Evolutionary conservation across 108 stramenopile species (phyloP).

Genomic region (Aurantiochytrium sp.): DNA sequence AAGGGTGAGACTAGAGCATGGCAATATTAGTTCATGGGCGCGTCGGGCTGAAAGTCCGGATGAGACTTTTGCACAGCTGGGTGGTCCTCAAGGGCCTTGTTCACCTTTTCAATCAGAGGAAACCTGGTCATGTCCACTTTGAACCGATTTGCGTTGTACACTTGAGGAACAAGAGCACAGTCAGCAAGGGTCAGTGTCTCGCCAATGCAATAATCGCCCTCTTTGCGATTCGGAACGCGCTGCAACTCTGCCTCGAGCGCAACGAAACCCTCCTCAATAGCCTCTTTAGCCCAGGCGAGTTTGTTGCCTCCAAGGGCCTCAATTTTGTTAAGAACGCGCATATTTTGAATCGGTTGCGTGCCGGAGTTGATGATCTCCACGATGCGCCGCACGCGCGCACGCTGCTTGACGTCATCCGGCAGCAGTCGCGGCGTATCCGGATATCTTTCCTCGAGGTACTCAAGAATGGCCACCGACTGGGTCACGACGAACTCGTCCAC

Average conservation of each 20-base stretch:
- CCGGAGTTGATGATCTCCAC: slow-evolving; percentile 22
- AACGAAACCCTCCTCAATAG: not conserved
- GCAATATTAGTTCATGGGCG: not conserved
- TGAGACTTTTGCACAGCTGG: not conserved
- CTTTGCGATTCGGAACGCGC: not conserved
- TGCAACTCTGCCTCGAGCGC: slow-evolving; percentile 19
- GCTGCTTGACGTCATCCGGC: not conserved
- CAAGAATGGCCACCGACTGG: slow-evolving; percentile 55
- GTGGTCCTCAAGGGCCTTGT: not conserved
- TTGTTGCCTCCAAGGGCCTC: not conserved
- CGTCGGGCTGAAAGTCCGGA: slow-evolving; percentile 15
- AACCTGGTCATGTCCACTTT: slow-evolving; percentile 15
- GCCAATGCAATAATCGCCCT: not conserved
- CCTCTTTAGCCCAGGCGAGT: not conserved
- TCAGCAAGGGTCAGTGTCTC: slow-evolving; percentile 24
- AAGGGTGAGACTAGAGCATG: too few relatives aligned
- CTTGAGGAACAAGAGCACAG: slow-evolving; percentile 27
- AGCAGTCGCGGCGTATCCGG: not conserved
- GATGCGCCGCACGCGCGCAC: slow-evolving; percentile 11
- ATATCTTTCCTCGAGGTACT: slow-evolving; percentile 47
- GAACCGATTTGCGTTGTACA: slow-evolving; percentile 32
- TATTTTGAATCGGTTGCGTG: slow-evolving; percentile 30
- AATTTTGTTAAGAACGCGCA: slow-evolving; percentile 15
- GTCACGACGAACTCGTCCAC: slow-evolving; percentile 31
- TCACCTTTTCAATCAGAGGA: not conserved